These are phyloP conservation scores for Fomitopsis serialis DNA, from an alignment of 768 basidiomycete genomes.

Conservation along the genomic window DNA sequence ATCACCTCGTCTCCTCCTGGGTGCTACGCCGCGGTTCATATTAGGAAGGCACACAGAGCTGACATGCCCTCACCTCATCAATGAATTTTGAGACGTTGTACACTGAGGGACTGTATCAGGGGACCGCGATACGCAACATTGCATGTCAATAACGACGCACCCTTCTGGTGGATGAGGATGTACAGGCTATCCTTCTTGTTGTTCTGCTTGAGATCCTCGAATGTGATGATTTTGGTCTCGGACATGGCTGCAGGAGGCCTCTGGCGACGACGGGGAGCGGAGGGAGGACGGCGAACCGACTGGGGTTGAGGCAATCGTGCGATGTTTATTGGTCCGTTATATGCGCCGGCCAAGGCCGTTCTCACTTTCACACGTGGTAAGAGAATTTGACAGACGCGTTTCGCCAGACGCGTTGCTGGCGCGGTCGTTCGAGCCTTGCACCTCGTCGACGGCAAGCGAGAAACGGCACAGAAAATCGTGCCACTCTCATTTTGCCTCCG, in stretches of 20 bases:
- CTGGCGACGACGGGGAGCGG: constrained; percentile 7
- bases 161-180: constrained; percentile 81
- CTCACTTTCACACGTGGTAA: constrained; percentile 5
- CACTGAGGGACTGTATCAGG: constrained; percentile 42
- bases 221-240: constrained; percentile 50
- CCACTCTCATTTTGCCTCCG: no score
- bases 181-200: constrained; percentile 71
- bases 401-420: no score
- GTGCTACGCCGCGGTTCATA: constrained; percentile 39
- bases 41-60: not conserved
- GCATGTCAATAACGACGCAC: constrained; percentile 33
- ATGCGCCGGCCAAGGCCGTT: constrained; percentile 4
- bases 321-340: constrained; percentile 1
- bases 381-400: not conserved
- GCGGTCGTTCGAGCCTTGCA: no score
- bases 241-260: constrained; percentile 21
- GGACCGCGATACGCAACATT: constrained; percentile 10
- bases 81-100: constrained; percentile 93
- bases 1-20: constrained; percentile 99
- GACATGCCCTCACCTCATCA: constrained; percentile 67
- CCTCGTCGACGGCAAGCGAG: no score
- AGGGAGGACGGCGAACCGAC: constrained; percentile 11
- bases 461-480: no score
- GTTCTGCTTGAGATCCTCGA: constrained; percentile 77
- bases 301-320: constrained; percentile 3